These are phyloP conservation scores for Xylaria cubensis DNA, from an alignment of 495 filamentous ascomycete species.

Conservation along the genomic window DNA sequence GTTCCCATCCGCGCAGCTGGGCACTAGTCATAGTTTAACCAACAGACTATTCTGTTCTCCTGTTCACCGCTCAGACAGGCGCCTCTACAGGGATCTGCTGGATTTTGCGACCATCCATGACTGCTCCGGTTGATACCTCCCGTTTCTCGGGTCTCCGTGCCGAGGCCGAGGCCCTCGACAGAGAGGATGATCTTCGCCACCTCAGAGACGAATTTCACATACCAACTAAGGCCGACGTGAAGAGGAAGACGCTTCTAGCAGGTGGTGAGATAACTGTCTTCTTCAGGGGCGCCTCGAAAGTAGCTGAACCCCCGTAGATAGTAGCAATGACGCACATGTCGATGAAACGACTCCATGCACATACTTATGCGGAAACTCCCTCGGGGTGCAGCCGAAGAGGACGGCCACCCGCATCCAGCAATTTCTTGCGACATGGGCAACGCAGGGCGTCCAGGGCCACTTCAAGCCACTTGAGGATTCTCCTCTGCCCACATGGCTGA, in stretches of 20 bases:
- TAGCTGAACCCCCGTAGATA: conserved; percentile 43
- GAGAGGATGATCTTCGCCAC: conserved; percentile 68
- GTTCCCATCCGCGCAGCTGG: conserved; percentile 5
- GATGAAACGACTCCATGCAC: conserved; percentile 57
- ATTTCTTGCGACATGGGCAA: conserved; percentile 87
- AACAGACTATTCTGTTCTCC: background rate
- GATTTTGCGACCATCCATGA: conserved; percentile 8
- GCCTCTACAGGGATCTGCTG: background rate
- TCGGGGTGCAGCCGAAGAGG: conserved; percentile 84
- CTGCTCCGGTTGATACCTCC: conserved; percentile 37
- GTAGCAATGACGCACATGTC: conserved; percentile 35
- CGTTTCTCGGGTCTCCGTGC: conserved; percentile 59
- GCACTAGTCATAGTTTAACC: conserved; percentile 12
- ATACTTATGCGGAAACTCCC: conserved; percentile 96
- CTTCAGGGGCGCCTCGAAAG: conserved; percentile 10
- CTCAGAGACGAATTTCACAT: conserved; percentile 83
- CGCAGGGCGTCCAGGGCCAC: conserved; percentile 92
- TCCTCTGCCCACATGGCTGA: conserved; percentile 77
- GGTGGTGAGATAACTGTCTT: conserved; percentile 29
- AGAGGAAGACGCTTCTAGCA: conserved; percentile 63
- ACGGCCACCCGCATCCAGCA: conserved; percentile 73
- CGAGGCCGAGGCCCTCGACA: conserved; percentile 61
- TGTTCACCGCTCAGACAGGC: conserved; percentile 29
- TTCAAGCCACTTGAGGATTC: conserved; percentile 82
- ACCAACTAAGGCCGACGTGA: conserved; percentile 79